A percentile compares a stretch with the other conserved stretches of the same genome.
Evolutionary conservation across 192 early-diverging fungal species (phyloP).

Genomic region (Dispira simplex): DNA sequence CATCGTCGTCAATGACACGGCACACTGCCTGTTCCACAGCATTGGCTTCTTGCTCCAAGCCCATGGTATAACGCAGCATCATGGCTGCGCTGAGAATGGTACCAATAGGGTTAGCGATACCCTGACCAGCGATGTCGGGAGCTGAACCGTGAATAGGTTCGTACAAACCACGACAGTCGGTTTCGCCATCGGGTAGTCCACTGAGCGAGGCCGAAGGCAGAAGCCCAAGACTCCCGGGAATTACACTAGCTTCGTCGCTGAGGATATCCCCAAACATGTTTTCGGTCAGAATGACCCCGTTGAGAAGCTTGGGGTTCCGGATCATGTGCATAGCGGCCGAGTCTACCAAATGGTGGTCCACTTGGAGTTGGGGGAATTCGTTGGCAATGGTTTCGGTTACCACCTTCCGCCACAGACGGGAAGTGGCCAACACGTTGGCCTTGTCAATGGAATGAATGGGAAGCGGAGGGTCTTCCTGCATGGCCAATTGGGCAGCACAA

Average conservation of each 20-base stretch:
- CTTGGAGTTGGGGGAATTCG: conserved; percentile 78
- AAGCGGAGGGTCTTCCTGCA: conserved; percentile 58
- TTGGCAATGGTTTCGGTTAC: conserved; percentile 77
- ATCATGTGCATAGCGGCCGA: conserved; percentile 96
- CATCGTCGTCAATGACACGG: conserved; percentile 72
- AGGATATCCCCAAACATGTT: conserved; percentile 99
- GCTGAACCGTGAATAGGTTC: conserved; percentile 99
- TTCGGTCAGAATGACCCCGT: conserved; percentile 93
- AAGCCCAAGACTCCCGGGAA: conserved; percentile 86
- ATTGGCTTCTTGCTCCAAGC: conserved; percentile 75
- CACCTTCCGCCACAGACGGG: conserved; percentile 89
- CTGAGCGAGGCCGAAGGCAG: conserved; percentile 84
- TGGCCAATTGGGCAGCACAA: conserved; percentile 73
- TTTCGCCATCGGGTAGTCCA: conserved; percentile 62
- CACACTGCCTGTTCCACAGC: conserved; percentile 86
- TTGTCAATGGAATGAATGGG: conserved; percentile 97
- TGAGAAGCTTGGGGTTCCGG: conserved; percentile 73
- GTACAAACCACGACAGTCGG: conserved; percentile 70
- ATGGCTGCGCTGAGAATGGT: conserved; percentile 93
- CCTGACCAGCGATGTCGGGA: conserved; percentile 96
- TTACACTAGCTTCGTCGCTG: conserved; percentile 89
- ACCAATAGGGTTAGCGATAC: conserved; percentile 93
- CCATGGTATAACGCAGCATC: conserved; percentile 89
- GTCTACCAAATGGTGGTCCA: conserved; percentile 91
- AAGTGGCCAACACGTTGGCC: conserved; percentile 95